Conservation (phyloP, 2,329 filamentous ascomycete genomes). For the Salinomyces thailandicus region DNA sequence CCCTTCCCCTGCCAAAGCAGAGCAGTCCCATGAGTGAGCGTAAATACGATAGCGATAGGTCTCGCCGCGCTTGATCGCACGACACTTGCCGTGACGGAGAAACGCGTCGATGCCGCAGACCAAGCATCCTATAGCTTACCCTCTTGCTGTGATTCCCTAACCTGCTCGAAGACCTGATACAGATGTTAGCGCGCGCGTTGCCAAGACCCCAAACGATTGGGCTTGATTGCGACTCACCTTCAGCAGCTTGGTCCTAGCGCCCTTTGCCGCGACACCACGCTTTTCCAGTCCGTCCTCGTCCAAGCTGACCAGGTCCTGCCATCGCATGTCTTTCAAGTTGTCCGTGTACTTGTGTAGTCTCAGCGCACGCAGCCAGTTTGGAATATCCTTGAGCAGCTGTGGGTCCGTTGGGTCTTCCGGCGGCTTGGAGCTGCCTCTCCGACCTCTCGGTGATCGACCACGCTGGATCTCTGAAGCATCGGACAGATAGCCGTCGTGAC, state of each 20-base stretch:
- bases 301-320: conserved; percentile 83
- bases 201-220: not conserved
- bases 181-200: conserved; percentile 1
- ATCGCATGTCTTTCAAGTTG: conserved; percentile 93
- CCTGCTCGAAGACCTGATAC: conserved; percentile 10
- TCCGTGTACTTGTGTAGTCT: conserved; percentile 98
- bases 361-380: conserved; percentile 87
- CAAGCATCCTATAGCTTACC: conserved; percentile 5
- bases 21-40: too few species aligned
- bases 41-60: too few species aligned
- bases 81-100: too few species aligned
- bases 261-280: conserved; percentile 86
- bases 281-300: conserved; percentile 90
- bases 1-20: too few species aligned
- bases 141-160: conserved; percentile 7
- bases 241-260: conserved; percentile 91
- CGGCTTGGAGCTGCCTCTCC: conserved; percentile 90
- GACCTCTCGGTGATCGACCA: conserved; percentile 82
- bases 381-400: conserved; percentile 83
- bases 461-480: conserved; percentile 87
- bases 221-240: conserved; percentile 51
- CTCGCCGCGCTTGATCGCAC: too few species aligned
- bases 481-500: conserved; percentile 73
- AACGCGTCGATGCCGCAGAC: too few species aligned
- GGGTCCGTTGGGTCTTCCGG: conserved; percentile 95